phyloP scores from a whole-genome alignment of 2,329 filamentous ascomycete genomes.

The Tolypocladium tropicale region DNA sequence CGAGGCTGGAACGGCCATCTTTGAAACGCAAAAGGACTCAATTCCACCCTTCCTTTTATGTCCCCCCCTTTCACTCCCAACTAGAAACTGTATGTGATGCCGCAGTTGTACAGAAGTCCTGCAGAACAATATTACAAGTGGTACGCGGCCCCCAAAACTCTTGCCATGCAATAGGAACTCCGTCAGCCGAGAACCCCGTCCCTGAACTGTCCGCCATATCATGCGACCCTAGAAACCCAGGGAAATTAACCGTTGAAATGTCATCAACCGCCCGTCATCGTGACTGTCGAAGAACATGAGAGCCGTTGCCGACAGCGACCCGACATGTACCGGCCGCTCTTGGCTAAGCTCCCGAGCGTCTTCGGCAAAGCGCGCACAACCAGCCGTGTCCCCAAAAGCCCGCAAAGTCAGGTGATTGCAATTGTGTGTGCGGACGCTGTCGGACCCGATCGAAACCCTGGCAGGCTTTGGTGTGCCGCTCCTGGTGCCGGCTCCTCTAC shows the following conservation, averaged over 20 bases:
- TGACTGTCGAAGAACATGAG: slow-evolving; percentile 17
- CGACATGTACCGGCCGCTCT: slow-evolving; percentile 5
- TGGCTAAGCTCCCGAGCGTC: slow-evolving; percentile 6
- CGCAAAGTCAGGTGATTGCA: neutral
- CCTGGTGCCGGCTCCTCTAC: neutral
- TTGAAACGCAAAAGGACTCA: neutral
- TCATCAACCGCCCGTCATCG: slow-evolving; percentile 20
- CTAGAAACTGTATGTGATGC: slow-evolving; percentile 3
- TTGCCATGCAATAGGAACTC: slow-evolving; percentile 3
- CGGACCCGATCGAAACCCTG: neutral
- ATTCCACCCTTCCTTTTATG: neutral
- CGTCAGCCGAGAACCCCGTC: slow-evolving; percentile 2
- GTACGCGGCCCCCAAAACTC: slow-evolving; percentile 1
- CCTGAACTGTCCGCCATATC: slow-evolving; percentile 3
- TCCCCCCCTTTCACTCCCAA: slow-evolving; percentile 1
- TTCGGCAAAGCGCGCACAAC: neutral
- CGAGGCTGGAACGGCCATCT: neutral
- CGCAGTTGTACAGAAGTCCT: slow-evolving; percentile 5
- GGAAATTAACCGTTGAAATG: slow-evolving; percentile 13
- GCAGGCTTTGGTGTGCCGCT: neutral
- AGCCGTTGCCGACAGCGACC: slow-evolving; percentile 5
- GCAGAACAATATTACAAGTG: slow-evolving; percentile 5
- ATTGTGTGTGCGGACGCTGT: neutral
- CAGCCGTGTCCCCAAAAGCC: slow-evolving; percentile 4
- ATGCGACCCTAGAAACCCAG: slow-evolving; percentile 6